Evolutionary conservation across 352 stramenopile genomes (phyloP), one percentile per base, ranked within the genome.

Genomic region (Phytophthora ramorum): DNA sequence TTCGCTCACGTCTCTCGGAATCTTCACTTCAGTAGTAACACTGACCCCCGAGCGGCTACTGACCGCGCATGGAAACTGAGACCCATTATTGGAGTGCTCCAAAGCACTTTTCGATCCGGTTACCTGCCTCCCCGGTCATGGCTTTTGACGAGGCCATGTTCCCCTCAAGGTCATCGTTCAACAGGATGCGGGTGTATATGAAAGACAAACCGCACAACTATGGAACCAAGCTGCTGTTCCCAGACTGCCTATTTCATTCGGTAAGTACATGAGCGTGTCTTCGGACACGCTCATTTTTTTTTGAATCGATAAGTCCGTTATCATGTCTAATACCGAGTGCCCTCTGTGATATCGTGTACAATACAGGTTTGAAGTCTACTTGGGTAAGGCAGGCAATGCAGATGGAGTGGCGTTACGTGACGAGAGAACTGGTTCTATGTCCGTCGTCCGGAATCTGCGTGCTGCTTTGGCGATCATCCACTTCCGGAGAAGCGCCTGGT

Each of bases 361-460:
- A 17, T 45, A 45, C 16, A 45, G 38, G n/a, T 45, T 45, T 12
- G n/a, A 45, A 24, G 38, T 24, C 38, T 46, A 61, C 12, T 43
- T 38, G 8, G 41, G 43, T 5, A 55, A 63, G 37, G 56, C 43
- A 13, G 22, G 51, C 22, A 50, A 30, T 19, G 1, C 17, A 1
- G n/a, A 49, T 13, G 35, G 16, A 16, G 7, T 35, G 5, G 19
- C 28, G 12, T 51, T 37, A 7, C 13, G 50, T 17, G 57, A 64
- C 16, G 51, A 51, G 17, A 63, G 50, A 22, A 56, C 20, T 7
- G 46, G 56, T 5, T n/a, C 45, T 26, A 45, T 22, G 7, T 34
- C 56, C 0, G 56, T 55, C 4, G 56, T 63, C 7, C 56, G 56
- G 1, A 63, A 56, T 20, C 35, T 56, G 14, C 48, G 50, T 7